phyloP scores from a whole-genome alignment of 805 yeast genomes.

The Starmerella gropengiesseri region DNA sequence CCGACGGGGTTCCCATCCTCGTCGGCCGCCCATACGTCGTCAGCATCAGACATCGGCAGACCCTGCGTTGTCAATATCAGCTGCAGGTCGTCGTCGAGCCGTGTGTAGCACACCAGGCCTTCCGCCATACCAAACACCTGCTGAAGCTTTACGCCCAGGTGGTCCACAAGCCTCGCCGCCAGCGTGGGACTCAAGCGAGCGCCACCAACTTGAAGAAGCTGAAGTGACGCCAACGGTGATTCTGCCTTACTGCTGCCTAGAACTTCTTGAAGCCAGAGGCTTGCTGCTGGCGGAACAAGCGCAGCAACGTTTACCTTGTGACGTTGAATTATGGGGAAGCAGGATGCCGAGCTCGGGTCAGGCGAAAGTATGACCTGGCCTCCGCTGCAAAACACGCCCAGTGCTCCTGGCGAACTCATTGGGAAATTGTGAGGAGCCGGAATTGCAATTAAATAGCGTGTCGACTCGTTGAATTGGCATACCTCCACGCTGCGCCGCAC shows the following conservation, averaged over 20 bases:
- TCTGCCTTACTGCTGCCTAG: neutral
- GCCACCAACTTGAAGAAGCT: slow-evolving; percentile 16
- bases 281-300: slow-evolving; percentile 18
- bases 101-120: slow-evolving; percentile 18
- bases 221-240: slow-evolving; percentile 4
- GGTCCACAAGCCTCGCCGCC: slow-evolving; percentile 12
- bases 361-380: slow-evolving; percentile 14
- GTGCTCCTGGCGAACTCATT: slow-evolving; percentile 19
- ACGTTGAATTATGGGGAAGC: slow-evolving; percentile 14
- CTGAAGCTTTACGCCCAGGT: slow-evolving; percentile 12
- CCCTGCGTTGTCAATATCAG: slow-evolving; percentile 16
- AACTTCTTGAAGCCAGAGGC: slow-evolving; percentile 17
- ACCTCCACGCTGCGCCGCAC: slow-evolving; percentile 13
- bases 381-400: slow-evolving; percentile 14
- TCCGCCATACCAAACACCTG: slow-evolving; percentile 21
- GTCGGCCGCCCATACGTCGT: slow-evolving; percentile 17
- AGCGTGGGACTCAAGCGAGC: slow-evolving; percentile 17
- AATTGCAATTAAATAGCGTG: slow-evolving; percentile 12
- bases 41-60: slow-evolving; percentile 14
- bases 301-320: slow-evolving; percentile 15
- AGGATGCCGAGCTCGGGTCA: slow-evolving; percentile 14
- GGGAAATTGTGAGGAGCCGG: slow-evolving; percentile 19
- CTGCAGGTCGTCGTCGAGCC: slow-evolving; percentile 9
- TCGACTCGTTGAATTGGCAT: slow-evolving; percentile 7
- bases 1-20: slow-evolving; percentile 8